These are phyloP conservation scores for Neospora caninum DNA, from an alignment of 169 alveolate species.

Conservation along the genomic window DNA sequence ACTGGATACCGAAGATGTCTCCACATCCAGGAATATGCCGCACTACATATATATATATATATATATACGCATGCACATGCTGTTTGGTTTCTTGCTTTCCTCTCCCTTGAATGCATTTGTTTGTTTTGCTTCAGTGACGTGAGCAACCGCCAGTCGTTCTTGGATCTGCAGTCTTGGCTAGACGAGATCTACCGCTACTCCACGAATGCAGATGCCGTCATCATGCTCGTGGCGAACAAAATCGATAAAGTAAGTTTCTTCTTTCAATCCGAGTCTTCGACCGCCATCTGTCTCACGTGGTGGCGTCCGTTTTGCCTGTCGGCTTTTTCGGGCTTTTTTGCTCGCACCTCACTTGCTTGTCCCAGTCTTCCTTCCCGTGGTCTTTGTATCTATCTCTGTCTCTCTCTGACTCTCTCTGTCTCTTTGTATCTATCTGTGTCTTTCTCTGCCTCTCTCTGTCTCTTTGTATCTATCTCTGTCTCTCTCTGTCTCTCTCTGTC, in stretches of 20 bases:
- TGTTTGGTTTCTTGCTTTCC: too few species aligned
- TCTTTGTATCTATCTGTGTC: neutral
- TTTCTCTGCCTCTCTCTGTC: neutral
- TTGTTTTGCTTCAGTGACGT: neutral
- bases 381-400: neutral
- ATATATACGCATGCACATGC: neutral
- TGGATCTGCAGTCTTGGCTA: slow-evolving; percentile 71
- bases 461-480: neutral
- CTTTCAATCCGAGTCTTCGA: neutral
- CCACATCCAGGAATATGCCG: neutral
- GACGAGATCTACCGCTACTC: slow-evolving; percentile 71
- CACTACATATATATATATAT: neutral
- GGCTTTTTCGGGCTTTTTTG: neutral
- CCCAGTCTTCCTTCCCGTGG: neutral
- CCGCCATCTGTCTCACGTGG: neutral
- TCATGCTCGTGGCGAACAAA: slow-evolving; percentile 74
- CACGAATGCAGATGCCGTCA: slow-evolving; percentile 69
- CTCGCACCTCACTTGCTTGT: neutral
- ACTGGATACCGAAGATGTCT: too few species aligned
- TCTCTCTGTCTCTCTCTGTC: neutral
- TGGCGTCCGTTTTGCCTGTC: neutral
- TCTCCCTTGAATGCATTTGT: neutral
- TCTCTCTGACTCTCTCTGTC: neutral
- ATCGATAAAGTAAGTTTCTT: slow-evolving; percentile 62
- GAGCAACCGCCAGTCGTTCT: slow-evolving; percentile 50